Evolutionary conservation across 2,329 filamentous ascomycete genomes (phyloP).

Genomic region (Trichoderma semiorbis): DNA sequence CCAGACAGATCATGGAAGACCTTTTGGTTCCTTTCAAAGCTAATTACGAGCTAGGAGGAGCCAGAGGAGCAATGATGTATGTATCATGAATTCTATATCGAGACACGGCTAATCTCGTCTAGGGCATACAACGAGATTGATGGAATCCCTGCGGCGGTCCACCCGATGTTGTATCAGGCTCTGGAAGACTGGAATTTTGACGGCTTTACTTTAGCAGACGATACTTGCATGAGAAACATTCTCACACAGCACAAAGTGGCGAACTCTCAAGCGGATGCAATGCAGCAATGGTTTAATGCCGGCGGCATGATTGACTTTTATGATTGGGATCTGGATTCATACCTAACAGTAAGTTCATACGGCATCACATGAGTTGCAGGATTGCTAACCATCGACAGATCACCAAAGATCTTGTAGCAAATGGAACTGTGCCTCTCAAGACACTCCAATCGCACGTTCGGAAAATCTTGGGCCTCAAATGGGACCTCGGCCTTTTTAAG

Average conservation of each 20-base stretch:
- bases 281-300: constrained; percentile 18
- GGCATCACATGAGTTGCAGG: not conserved
- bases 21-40: constrained; percentile 12
- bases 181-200: constrained; percentile 12
- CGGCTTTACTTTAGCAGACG: constrained; percentile 9
- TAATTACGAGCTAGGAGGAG: constrained; percentile 5
- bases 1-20: constrained; percentile 8
- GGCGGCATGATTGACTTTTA: constrained; percentile 18
- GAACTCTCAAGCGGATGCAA: constrained; percentile 9
- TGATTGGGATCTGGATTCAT: constrained; percentile 11
- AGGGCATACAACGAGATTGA: constrained; percentile 5
- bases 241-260: constrained; percentile 10
- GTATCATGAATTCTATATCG: not conserved
- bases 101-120: not conserved
- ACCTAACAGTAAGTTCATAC: not conserved
- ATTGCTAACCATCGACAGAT: not conserved
- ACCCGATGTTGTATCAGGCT: constrained; percentile 1
- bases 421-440: constrained; percentile 4
- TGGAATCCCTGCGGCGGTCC: not conserved
- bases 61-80: constrained; percentile 15
- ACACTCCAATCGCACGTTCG: constrained; percentile 10
- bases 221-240: constrained; percentile 7
- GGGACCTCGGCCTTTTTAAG: constrained; percentile 17
- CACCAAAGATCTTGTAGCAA: constrained; percentile 9
- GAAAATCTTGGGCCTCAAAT: constrained; percentile 12